Conservation (phyloP, 2,329 filamentous ascomycete species). For the Trichoderma simmonsii region DNA sequence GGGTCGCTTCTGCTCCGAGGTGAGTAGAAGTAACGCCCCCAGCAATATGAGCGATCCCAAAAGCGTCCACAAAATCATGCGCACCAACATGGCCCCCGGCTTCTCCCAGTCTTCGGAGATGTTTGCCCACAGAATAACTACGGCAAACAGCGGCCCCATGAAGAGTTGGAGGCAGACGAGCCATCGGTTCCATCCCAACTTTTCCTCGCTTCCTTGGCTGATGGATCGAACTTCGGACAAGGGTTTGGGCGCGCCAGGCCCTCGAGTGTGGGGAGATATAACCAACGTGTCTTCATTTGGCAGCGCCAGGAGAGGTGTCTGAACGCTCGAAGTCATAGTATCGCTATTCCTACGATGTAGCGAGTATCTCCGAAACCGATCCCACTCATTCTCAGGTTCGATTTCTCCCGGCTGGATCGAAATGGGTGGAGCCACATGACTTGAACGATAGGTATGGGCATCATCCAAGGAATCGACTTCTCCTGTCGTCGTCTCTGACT, state of each 20-base stretch:
- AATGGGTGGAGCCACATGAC: constrained; percentile 33
- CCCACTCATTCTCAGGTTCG: constrained; percentile 54
- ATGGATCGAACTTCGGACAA: constrained; percentile 33
- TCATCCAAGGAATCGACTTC: constrained; percentile 27
- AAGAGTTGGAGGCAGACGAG: constrained; percentile 81
- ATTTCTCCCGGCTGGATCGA: constrained; percentile 35
- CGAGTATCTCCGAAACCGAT: constrained; percentile 53
- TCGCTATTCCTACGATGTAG: constrained; percentile 29
- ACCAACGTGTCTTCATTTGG: constrained; percentile 25
- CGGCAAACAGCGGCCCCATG: constrained; percentile 79
- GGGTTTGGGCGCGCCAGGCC: constrained; percentile 27
- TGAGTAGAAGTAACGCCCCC: constrained; percentile 63
- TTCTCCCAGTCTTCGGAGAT: constrained; percentile 55
- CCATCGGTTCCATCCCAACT: constrained; percentile 83
- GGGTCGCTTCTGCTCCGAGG: constrained; percentile 63
- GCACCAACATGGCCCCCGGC: constrained; percentile 50
- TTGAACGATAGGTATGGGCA: constrained; percentile 28
- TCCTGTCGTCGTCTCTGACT: constrained; percentile 60
- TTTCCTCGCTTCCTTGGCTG: constrained; percentile 37
- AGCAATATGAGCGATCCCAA: constrained; percentile 66
- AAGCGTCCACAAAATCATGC: constrained; percentile 62
- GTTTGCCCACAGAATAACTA: constrained; percentile 72
- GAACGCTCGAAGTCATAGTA: constrained; percentile 9
- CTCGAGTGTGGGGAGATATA: neutral
- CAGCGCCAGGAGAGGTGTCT: constrained; percentile 22